Evolutionary conservation across 2,329 filamentous ascomycete species (phyloP), one percentile per base, ranked within the genome.

Genomic region (Coniochaeta ligniaria): DNA sequence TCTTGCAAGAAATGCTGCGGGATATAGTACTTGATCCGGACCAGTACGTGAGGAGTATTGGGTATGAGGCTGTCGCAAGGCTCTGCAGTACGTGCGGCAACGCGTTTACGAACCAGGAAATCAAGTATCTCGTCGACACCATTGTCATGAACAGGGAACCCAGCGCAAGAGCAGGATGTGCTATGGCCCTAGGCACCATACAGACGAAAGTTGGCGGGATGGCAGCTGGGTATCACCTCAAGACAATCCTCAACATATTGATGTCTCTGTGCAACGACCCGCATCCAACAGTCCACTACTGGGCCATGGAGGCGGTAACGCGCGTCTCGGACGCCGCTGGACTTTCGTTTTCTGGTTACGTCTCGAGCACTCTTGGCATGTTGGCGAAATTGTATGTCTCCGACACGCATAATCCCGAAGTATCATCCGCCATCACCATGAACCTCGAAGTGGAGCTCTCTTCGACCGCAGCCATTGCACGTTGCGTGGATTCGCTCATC

Each of bases 211-310:
- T 99, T 36, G 96, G 95, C 61, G 94, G 95, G 60, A 98, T 99
- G 93, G 95, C 95, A 59, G 95, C 95, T 60, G 92, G 93, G 3
- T 92, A 95, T 68, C 95, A 99, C 72, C 81, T 99, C 58, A 98
- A 98, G 77, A 97, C 92, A 1, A 97, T 99, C 57, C 83, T 97
- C n/a, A 90, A 94, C 20, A 96, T 99, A 43, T 78, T 99, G n/a
- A 96, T 98, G 90, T 98, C 95, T 8, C 82, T 99, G 11, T 94
- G 92, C 72, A 96, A 93, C 67, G 95, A 99, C 70, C 91, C 94
- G 22, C 95, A 99, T 71, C 93, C 95, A 0, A 88, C 91, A 0
- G 95, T 99, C 9, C 95, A 99, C 73, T 96, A 94, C 71, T 98
- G 93, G 92, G 94, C 96, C 2, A 79, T 99, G 52, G 92, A 97